A percentile compares a stretch with the other conserved stretches of the same genome.
Conservation (phyloP, 2,329 filamentous ascomycete genomes). For the Monosporascus ibericus region DNA sequence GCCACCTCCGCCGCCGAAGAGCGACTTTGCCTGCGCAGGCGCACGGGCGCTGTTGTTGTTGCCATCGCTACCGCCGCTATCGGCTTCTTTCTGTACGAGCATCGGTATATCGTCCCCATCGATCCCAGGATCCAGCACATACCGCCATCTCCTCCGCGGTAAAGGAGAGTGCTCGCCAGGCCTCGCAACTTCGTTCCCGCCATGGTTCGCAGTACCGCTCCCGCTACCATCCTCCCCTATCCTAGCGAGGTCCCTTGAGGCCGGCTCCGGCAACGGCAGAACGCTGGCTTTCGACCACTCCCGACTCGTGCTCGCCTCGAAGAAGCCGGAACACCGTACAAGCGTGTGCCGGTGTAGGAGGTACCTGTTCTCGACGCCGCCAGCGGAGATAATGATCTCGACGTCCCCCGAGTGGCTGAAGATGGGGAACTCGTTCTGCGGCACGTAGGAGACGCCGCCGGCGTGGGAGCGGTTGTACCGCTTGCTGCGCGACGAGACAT, state of each 20-base stretch:
- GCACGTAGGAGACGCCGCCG: slow-evolving; percentile 60
- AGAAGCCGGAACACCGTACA: slow-evolving; percentile 87
- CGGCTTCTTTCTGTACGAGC: slow-evolving; percentile 70
- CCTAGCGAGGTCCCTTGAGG: slow-evolving; percentile 42
- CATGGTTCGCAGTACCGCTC: slow-evolving; percentile 29
- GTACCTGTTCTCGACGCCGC: slow-evolving; percentile 73
- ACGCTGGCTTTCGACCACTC: slow-evolving; percentile 59
- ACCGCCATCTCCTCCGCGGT: slow-evolving; percentile 68
- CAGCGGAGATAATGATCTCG: slow-evolving; percentile 66
- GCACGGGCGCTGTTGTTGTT: slow-evolving; percentile 7
- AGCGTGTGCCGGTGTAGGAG: slow-evolving; percentile 82
- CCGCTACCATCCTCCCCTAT: slow-evolving; percentile 41
- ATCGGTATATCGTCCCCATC: slow-evolving; percentile 76
- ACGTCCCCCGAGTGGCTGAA: slow-evolving; percentile 90
- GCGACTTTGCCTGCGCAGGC: slow-evolving; percentile 32
- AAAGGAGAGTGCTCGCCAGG: slow-evolving; percentile 29
- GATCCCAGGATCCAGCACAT: slow-evolving; percentile 75
- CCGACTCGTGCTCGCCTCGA: slow-evolving; percentile 76
- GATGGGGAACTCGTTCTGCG: slow-evolving; percentile 87
- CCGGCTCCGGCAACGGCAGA: slow-evolving; percentile 26
- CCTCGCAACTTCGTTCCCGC: slow-evolving; percentile 29
- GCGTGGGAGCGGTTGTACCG: slow-evolving; percentile 78
- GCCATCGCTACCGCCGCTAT: slow-evolving; percentile 13
- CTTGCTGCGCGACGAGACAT: slow-evolving; percentile 47
- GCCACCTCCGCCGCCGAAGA: slow-evolving; percentile 53